Evolutionary conservation across 768 basidiomycete genomes (phyloP), one percentile per base, ranked within the genome.

Genomic region (Butyriboletus loyo): DNA sequence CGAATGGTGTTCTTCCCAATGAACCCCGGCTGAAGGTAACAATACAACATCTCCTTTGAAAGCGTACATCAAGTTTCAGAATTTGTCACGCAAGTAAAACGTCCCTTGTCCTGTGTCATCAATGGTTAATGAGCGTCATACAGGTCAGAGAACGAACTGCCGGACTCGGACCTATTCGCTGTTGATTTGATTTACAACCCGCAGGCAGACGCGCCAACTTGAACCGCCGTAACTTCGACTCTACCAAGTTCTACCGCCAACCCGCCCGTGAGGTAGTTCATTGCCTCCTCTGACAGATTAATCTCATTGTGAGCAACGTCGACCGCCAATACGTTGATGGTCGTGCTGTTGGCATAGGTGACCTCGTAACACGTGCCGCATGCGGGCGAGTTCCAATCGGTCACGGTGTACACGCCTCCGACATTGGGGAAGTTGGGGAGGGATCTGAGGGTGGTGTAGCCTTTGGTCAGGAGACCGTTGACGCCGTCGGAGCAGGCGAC

Each of bases 241-340:
- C 76, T 67, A 8, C 85, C 85, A 25, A 80, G 60, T 32, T 73
- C 60, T 35, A 64, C 70, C 0, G 76, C 84, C 57, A 77, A 66
- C 34, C 69, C 72, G 42, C 70, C 67, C 14, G 83, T 84, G 53
- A 85, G 62, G 15, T 56, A 58, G 53, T 84, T 76, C 81, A 85
- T 79, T 17, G 83, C 81, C 22, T 60, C 66, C 56, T 75, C 58
- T 0, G 80, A 75, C 25, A 84, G 64, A 51, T 79, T 80, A 58
- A 81, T 82, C 7, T 73, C 76, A 0, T 55, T 53, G 4, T 4
- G 27, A 17, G 61, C 56, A n/a, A 45, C 42, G 36, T 72, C 73
- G 10, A 73, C 60, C 6, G 70, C 72, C 49, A 68, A 50, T 5
- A 65, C 43, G 14, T 19, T 2, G 36, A 74, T 36, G 1, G 56